Percentiles rank a stretch among this genome's conserved stretches.
Conservation (phyloP, 73 alveolate species). For the Uronychia setigera region DNA sequence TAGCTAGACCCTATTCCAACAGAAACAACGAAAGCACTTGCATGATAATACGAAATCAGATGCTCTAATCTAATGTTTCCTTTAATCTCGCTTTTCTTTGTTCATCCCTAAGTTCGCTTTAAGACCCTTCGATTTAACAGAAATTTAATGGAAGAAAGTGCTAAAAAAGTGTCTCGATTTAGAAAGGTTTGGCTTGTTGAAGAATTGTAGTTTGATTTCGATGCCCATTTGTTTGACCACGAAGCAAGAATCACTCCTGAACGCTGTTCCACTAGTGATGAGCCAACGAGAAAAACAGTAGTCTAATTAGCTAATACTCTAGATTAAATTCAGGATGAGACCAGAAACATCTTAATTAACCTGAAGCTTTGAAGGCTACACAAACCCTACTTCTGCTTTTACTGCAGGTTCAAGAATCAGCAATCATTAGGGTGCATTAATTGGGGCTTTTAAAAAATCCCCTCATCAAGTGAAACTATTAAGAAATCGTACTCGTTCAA, state of each 20-base stretch:
- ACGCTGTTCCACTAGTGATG: not conserved
- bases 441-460: not conserved
- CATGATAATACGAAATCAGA: not conserved
- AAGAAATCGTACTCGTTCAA: not conserved
- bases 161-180: not conserved
- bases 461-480: not conserved
- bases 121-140: not conserved
- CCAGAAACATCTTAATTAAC: not conserved
- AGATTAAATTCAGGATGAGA: not conserved
- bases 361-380: not conserved
- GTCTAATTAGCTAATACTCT: not conserved
- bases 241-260: not conserved
- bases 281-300: not conserved
- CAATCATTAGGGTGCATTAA: too few species aligned
- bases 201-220: not conserved
- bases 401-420: too few species aligned
- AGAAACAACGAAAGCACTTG: not conserved
- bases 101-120: conserved; percentile 3
- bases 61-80: not conserved
- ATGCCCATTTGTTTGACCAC: too few species aligned
- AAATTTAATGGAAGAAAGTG: not conserved
- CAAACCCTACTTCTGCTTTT: too few species aligned
- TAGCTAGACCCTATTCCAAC: not conserved
- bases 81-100: not conserved
- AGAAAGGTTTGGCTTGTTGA: not conserved